Base-by-base conservation (phyloP, 2,329 filamentous ascomycete genomes). In the Penicillium vulpinum region DNA sequence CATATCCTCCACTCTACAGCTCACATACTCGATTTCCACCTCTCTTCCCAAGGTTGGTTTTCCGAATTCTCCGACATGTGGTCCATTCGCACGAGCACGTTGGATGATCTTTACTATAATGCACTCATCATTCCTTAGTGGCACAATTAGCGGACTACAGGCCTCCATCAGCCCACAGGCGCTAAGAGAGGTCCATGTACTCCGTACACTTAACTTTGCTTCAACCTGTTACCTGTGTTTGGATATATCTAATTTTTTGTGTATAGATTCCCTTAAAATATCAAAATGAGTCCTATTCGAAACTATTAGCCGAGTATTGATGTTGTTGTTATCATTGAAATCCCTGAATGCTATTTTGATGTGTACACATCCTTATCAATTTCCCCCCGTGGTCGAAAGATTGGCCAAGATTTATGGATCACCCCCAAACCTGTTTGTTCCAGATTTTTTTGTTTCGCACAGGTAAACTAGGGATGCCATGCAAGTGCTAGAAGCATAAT, bases 181-280 rank as follows among this genome's bases (percentile, higher is more conserved):
- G 56, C 40, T 46, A 50, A 58, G n/a, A 31, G 21, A 44, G 26
- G 26, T 29, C 54, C 54, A 36, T 48, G 51, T 44, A 40, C 57
- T 41, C 39, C n/a, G n/a, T n/a, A n/a, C n/a, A n/a, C n/a, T n/a
- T 53, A 48, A 59, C 58, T 60, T 47, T 44, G 43, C 39, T 61
- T 50, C 51, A 51, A 35, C 45, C 47, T 54, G 51, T 66, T 66
- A 58, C 62, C 58, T 60, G 59, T 65, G 62, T 65, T 56, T 56
- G 16, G 31, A 35, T 15, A 35, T 2, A n/a, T n/a, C n/a, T n/a
- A n/a, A n/a, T n/a, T n/a, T n/a, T n/a, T n/a, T n/a, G n/a, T n/a
- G n/a, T n/a, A n/a, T n/a, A n/a, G n/a, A n/a, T n/a, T n/a, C n/a
- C n/a, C n/a, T n/a, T n/a, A n/a, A n/a, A n/a, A 21, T 10, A 43